These are phyloP conservation scores for Naganishia friedmannii DNA, from an alignment of 768 basidiomycete genomes.

Conservation along the genomic window DNA sequence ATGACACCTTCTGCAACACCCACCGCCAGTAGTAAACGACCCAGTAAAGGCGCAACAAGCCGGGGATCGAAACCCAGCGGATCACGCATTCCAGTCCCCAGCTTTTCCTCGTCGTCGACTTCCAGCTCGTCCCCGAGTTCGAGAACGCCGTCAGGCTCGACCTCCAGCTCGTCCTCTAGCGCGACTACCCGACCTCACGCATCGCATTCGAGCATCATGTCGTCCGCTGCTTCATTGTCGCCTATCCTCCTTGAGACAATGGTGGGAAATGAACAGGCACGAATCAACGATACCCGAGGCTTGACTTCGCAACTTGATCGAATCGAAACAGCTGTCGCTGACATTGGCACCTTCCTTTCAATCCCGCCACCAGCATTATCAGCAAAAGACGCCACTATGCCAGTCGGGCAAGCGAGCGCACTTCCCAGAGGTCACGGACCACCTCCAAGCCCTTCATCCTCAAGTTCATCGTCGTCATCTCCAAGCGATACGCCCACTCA, in stretches of 20 bases:
- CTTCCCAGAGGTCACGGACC: slow-evolving; percentile 5
- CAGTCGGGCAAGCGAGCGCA: not conserved
- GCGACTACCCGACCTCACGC: not conserved
- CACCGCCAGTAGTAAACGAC: not conserved
- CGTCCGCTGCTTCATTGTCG: not conserved
- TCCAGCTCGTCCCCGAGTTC: slow-evolving; percentile 4
- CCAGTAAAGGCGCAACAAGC: not conserved
- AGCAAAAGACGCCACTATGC: not conserved
- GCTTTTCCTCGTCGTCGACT: slow-evolving; percentile 3
- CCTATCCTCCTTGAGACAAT: not conserved
- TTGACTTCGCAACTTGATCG: slow-evolving; percentile 60
- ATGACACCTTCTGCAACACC: not conserved
- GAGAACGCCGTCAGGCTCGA: slow-evolving; percentile 2
- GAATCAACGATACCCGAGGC: not conserved
- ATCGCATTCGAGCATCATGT: not conserved
- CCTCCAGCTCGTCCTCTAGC: slow-evolving; percentile 16
- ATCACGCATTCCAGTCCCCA: not conserved
- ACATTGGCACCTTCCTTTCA: slow-evolving; percentile 54
- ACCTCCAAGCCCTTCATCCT: slow-evolving; percentile 23
- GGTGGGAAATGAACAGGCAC: slow-evolving; percentile 14
- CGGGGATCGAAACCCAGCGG: not conserved
- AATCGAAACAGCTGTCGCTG: slow-evolving; percentile 67
- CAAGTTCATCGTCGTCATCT: slow-evolving; percentile 29
- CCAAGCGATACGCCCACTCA: slow-evolving; percentile 28
- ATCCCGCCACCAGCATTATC: slow-evolving; percentile 36